Conservation (phyloP, 2,329 filamentous ascomycete species). For the Venturia pyrina region DNA sequence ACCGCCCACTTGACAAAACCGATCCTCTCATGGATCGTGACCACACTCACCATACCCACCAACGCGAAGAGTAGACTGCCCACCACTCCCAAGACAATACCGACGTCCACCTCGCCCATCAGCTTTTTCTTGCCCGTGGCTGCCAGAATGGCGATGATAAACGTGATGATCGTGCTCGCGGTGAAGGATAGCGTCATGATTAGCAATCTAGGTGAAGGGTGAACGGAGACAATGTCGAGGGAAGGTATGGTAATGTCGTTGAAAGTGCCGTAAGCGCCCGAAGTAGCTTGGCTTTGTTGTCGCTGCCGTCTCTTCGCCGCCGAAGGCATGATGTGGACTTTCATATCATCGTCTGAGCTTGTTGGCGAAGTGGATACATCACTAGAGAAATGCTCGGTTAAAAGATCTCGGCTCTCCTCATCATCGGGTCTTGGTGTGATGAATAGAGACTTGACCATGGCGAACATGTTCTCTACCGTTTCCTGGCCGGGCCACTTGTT, state of each 20-base stretch:
- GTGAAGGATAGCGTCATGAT: constrained; percentile 34
- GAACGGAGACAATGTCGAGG: constrained; percentile 12
- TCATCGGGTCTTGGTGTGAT: not conserved
- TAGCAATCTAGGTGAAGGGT: constrained; percentile 26
- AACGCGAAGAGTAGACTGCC: constrained; percentile 56
- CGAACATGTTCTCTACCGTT: not conserved
- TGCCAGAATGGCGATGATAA: constrained; percentile 56
- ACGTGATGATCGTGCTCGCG: constrained; percentile 52
- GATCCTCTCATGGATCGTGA: constrained; percentile 39
- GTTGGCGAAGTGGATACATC: not conserved
- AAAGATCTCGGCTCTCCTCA: not conserved
- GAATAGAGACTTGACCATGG: not conserved
- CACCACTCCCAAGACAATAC: constrained; percentile 59
- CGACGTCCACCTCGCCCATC: constrained; percentile 62
- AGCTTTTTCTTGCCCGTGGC: constrained; percentile 58
- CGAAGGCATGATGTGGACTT: not conserved
- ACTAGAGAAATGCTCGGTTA: not conserved
- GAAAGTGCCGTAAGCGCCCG: not conserved
- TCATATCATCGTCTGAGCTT: constrained; percentile 2
- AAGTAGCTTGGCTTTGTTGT: not conserved
- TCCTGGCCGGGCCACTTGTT: constrained; percentile 7
- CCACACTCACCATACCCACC: constrained; percentile 48
- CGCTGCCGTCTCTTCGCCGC: not conserved
- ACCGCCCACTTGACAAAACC: constrained; percentile 26
- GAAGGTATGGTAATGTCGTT: not conserved